Percentiles rank a stretch among this genome's conserved stretches.
These are phyloP conservation scores for Acer yangbiense DNA, from an alignment of 345 rosid genomes.

Conservation along the genomic window DNA sequence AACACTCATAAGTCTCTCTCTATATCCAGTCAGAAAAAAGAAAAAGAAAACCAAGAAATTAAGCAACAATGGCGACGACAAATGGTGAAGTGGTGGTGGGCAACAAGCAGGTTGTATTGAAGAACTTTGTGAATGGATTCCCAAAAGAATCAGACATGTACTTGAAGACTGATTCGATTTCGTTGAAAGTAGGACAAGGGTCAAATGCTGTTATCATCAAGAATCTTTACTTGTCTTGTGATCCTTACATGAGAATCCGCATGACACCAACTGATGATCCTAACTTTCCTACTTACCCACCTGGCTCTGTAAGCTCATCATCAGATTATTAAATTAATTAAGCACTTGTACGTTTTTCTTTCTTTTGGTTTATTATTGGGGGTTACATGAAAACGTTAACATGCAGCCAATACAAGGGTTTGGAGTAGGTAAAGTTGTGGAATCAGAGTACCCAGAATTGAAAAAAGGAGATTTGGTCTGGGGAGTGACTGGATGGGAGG, in stretches of 20 bases:
- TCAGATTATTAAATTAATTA: too few relatives aligned
- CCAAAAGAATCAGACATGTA: slow-evolving; percentile 52
- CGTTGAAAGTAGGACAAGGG: slow-evolving; percentile 26
- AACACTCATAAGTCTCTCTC: too few relatives aligned
- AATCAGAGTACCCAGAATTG: slow-evolving; percentile 24
- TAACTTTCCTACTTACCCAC: slow-evolving; percentile 26
- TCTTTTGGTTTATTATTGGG: background rate
- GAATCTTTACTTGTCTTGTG: slow-evolving; percentile 66
- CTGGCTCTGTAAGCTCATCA: slow-evolving; percentile 32
- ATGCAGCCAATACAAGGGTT: slow-evolving; percentile 9
- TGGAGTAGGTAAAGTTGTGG: slow-evolving; percentile 34
- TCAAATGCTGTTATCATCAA: slow-evolving; percentile 44
- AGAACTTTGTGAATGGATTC: slow-evolving; percentile 42
- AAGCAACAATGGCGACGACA: slow-evolving; percentile 27
- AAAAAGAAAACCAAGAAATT: too few relatives aligned
- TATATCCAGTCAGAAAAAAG: too few relatives aligned
- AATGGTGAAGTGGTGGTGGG: slow-evolving; percentile 20
- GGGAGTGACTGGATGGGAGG: slow-evolving; percentile 36
- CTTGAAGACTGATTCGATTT: slow-evolving; percentile 30
- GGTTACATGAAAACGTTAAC: background rate
- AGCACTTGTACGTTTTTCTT: background rate
- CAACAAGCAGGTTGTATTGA: slow-evolving; percentile 57
- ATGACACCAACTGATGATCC: slow-evolving; percentile 30
- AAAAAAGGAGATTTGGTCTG: slow-evolving; percentile 35
- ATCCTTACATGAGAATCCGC: slow-evolving; percentile 54